Conservation (phyloP, 2,329 filamentous ascomycete genomes). For the Exophiala aquamarina region DNA sequence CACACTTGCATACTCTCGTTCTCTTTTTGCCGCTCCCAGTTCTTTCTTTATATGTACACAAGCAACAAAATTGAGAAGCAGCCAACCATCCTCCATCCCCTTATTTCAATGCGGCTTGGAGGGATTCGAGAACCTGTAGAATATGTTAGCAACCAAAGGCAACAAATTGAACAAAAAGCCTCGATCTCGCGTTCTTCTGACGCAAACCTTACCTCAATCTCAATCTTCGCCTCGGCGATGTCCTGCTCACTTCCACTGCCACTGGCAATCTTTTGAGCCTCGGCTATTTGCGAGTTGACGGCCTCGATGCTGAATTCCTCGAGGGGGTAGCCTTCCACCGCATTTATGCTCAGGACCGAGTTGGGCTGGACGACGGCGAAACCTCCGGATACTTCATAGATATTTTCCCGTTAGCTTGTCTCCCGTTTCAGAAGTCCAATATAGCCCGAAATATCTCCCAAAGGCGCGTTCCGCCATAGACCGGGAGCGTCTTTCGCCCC, state of each 20-base stretch:
- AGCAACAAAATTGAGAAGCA: conserved; percentile 20
- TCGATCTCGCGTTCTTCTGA: too few relatives aligned
- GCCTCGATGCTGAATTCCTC: conserved; percentile 96
- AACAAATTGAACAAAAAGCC: too few relatives aligned
- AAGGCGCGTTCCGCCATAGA: too few relatives aligned
- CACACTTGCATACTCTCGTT: neutral
- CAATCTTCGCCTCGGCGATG: conserved; percentile 98
- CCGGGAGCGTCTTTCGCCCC: too few relatives aligned
- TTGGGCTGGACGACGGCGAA: conserved; percentile 96
- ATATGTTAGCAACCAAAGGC: conserved; percentile 13
- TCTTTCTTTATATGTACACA: conserved; percentile 39
- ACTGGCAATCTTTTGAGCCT: conserved; percentile 91
- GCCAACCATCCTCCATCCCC: conserved; percentile 5
- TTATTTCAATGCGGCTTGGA: conserved; percentile 51
- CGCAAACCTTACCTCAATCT: conserved; percentile 77
- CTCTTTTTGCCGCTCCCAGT: conserved; percentile 11
- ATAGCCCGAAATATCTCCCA: too few relatives aligned
- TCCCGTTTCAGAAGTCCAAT: conserved; percentile 1
- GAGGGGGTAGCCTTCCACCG: conserved; percentile 88
- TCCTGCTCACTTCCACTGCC: conserved; percentile 94
- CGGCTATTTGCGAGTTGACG: conserved; percentile 83
- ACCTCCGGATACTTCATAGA: conserved; percentile 79
- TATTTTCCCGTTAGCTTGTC: conserved; percentile 24
- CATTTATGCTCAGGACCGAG: conserved; percentile 95
- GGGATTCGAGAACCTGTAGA: conserved; percentile 48